Evolutionary conservation across 495 filamentous ascomycete genomes (phyloP).

Genomic region (Aspergillus olivimuriae): DNA sequence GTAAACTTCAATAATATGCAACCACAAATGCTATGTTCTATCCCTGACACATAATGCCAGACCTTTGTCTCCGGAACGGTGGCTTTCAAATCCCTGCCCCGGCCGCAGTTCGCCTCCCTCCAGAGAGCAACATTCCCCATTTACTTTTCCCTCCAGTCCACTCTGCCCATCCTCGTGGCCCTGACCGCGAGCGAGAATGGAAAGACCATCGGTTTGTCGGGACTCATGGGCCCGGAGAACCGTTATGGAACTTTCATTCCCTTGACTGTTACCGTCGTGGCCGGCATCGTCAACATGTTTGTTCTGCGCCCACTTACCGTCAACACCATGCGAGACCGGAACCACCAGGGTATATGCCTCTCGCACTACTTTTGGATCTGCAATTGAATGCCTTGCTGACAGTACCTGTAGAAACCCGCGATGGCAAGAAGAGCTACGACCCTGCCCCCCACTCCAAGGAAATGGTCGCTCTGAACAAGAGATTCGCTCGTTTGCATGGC

Average conservation of each 20-base stretch:
- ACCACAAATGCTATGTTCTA: background rate
- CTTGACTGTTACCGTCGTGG: constrained; percentile 55
- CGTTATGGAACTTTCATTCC: constrained; percentile 56
- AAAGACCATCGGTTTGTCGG: constrained; percentile 39
- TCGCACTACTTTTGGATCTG: background rate
- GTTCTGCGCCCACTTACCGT: constrained; percentile 67
- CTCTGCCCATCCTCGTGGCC: constrained; percentile 64
- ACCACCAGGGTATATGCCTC: constrained; percentile 59
- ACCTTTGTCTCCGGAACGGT: constrained; percentile 75
- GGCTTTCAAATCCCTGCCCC: constrained; percentile 65
- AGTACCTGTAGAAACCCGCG: constrained; percentile 52
- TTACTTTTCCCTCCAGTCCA: constrained; percentile 79
- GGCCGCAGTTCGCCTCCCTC: constrained; percentile 72
- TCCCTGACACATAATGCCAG: constrained; percentile 23
- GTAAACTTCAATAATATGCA: constrained; percentile 29
- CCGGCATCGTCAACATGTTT: constrained; percentile 58
- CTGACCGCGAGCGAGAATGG: constrained; percentile 65
- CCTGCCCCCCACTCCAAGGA: constrained; percentile 65
- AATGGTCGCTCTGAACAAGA: constrained; percentile 75
- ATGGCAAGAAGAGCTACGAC: constrained; percentile 81
- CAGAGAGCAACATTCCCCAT: constrained; percentile 75
- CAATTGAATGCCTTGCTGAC: background rate
- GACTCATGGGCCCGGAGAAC: constrained; percentile 50
- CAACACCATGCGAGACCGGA: constrained; percentile 64
- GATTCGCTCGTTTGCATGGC: constrained; percentile 74